These are phyloP conservation scores for Fusarium concolor DNA, from an alignment of 2,329 filamentous ascomycete species.

Conservation along the genomic window DNA sequence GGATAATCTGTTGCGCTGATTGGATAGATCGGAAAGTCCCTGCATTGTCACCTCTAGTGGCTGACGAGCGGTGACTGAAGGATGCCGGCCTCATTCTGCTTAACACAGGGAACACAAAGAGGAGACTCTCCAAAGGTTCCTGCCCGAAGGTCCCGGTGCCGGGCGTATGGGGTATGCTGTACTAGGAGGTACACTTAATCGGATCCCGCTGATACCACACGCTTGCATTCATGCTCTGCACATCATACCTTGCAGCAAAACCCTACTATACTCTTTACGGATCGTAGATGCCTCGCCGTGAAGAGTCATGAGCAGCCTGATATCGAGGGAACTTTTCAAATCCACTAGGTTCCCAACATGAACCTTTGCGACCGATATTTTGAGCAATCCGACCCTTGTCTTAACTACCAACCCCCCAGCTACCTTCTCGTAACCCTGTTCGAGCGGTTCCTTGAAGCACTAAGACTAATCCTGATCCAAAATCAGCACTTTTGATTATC, in stretches of 20 bases:
- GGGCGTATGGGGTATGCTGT: conserved; percentile 7
- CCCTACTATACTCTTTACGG: conserved; percentile 20
- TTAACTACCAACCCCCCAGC: conserved; percentile 15
- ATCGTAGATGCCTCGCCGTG: conserved; percentile 30
- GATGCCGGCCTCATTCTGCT: conserved; percentile 24
- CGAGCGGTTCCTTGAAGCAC: conserved; percentile 20
- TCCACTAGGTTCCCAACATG: conserved; percentile 13
- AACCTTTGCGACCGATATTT: conserved; percentile 5
- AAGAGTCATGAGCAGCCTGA: conserved; percentile 30
- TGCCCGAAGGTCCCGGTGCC: neutral
- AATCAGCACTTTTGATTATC: conserved; percentile 13
- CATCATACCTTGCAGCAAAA: conserved; percentile 31
- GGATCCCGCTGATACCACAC: conserved; percentile 11
- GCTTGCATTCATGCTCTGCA: conserved; percentile 13
- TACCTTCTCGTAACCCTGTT: conserved; percentile 7
- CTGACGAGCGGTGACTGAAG: conserved; percentile 35
- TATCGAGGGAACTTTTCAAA: conserved; percentile 33
- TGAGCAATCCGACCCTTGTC: conserved; percentile 1
- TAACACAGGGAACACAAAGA: conserved; percentile 6
- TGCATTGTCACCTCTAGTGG: conserved; percentile 34
- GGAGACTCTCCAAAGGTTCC: neutral
- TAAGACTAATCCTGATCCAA: conserved; percentile 4
- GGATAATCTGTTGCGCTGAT: conserved; percentile 4
- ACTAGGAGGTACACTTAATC: conserved; percentile 14
- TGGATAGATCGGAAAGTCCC: conserved; percentile 29